A percentile compares a stretch with the other conserved stretches of the same genome.
phyloP scores from a whole-genome alignment of 2,329 filamentous ascomycete species.

The Cryphonectria japonica region DNA sequence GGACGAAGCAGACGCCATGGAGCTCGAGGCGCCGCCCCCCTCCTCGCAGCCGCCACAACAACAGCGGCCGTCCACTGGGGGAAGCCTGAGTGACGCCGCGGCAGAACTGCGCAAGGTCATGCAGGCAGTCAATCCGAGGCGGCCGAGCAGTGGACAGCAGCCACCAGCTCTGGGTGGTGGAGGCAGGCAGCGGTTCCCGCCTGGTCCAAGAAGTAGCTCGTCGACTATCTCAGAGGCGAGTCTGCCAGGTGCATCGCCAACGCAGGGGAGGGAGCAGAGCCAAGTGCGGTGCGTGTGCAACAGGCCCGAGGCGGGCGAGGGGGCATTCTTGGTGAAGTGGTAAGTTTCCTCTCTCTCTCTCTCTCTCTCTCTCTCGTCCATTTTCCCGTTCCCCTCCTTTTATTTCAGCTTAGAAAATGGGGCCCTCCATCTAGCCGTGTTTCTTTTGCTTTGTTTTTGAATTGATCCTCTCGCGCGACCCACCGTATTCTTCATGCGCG shows the following conservation, averaged over 20 bases:
- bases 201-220: conserved; percentile 38
- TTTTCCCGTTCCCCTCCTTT: not conserved
- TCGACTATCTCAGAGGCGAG: conserved; percentile 55
- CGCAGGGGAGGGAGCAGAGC: conserved; percentile 42
- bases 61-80: conserved; percentile 24
- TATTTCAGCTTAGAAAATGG: not conserved
- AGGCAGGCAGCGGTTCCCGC: conserved; percentile 41
- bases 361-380: not conserved
- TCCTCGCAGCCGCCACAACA: conserved; percentile 8
- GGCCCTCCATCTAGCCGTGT: not conserved
- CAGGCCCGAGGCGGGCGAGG: conserved; percentile 46
- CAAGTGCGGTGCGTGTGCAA: conserved; percentile 63
- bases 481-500: not conserved
- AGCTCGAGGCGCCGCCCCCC: conserved; percentile 12
- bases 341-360: conserved; percentile 41
- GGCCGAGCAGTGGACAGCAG: conserved; percentile 27
- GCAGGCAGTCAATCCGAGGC: conserved; percentile 46
- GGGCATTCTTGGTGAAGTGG: conserved; percentile 67
- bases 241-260: conserved; percentile 47
- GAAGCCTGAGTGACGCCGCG: conserved; percentile 55
- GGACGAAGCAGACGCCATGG: conserved; percentile 20
- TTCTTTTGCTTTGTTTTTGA: not conserved
- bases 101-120: conserved; percentile 64
- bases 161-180: conserved; percentile 27
- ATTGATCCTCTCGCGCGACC: not conserved